Evolutionary conservation across 768 basidiomycete species (phyloP), one percentile per base, ranked within the genome.

Genomic region (Lepiota subincarnata): DNA sequence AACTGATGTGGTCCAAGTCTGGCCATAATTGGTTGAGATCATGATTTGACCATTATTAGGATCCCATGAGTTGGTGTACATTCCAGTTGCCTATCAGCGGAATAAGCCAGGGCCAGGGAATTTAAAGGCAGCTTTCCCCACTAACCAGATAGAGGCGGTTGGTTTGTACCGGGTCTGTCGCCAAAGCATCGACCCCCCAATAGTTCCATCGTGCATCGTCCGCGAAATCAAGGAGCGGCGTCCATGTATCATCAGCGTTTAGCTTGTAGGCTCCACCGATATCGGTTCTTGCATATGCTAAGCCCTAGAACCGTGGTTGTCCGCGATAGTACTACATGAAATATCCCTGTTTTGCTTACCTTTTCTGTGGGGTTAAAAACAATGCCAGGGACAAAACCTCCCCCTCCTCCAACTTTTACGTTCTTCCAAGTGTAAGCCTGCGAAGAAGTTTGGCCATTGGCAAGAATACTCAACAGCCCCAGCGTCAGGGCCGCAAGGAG

Each of bases 261-360:
- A 86, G 66, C 60, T 73, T 80, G 66, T 85, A 84, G 18, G 79
- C 82, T 22, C 82, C 83, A 50, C 83, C 83, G 35, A 86, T 83
- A 64, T 85, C 84, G 7, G 83, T 84, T 19, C 84, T 78, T n/a
- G 80, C 82, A 63, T 80, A 85, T 2, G 79, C 82, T 10, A 84
- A 64, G 28, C 82, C 83, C 73, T 81, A 46, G 20, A 18, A 4
- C 36, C 16, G 40, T 11, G 43, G 16, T 48, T 48, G 22, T 39
- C 10, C 28, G 46, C 28, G 20, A 22, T 47, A 20, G 31, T 48
- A 26, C 24, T 24, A 24, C 24, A 47, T 40, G 28, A 42, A 41
- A 16, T 14, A 20, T n/a, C n/a, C n/a, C n/a, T 43, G 20, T 14
- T 41, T 18, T 41, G 42, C 50, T 26, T 50, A 66, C 68, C 69